Conservation (phyloP, 257 asterid genomes). For the Solanum stenotomum region DNA sequence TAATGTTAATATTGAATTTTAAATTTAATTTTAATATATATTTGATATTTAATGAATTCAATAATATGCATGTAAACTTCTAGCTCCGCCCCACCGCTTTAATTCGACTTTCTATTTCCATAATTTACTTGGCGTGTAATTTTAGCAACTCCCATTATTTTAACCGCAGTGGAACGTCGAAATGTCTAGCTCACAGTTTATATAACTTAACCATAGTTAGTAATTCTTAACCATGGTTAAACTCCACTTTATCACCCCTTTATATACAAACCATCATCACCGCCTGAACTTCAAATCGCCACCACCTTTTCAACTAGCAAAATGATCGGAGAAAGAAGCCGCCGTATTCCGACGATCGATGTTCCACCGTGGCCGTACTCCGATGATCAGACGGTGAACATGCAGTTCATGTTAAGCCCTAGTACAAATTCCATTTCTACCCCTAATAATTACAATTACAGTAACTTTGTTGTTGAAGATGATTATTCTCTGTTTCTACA, state of each 20-base stretch:
- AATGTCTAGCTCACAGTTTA: neutral
- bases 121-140: neutral
- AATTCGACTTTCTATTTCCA: neutral
- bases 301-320: neutral
- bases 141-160: conserved; percentile 8
- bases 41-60: no score
- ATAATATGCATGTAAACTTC: neutral
- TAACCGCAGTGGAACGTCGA: conserved; percentile 15
- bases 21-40: no score
- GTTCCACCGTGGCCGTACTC: conserved; percentile 49
- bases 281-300: neutral
- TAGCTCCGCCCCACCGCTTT: neutral
- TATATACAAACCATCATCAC: conserved; percentile 32
- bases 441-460: conserved; percentile 19
- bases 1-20: no score
- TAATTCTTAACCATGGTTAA: conserved; percentile 25
- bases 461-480: conserved; percentile 24
- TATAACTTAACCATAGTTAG: conserved; percentile 25
- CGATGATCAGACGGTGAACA: conserved; percentile 16
- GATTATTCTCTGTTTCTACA: conserved; percentile 14
- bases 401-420: conserved; percentile 25
- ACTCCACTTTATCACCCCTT: conserved; percentile 35
- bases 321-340: conserved; percentile 42
- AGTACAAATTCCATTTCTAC: conserved; percentile 9
- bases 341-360: conserved; percentile 22